Base-by-base conservation (phyloP, 768 basidiomycete species). In the Epithele typhae region DNA sequence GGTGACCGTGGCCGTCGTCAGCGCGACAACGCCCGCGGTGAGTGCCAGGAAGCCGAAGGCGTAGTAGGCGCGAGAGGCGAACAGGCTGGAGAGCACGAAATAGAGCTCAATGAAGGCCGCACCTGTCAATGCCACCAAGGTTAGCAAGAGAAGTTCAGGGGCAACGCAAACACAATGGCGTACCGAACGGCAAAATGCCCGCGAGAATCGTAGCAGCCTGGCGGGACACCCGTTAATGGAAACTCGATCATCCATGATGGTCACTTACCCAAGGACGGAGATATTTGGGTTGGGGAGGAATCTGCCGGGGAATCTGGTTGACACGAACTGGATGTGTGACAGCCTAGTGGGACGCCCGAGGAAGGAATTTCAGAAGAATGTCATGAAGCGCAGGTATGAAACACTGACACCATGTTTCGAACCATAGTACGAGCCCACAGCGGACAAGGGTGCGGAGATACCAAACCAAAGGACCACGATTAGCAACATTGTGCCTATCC, bases 51-150 rank as follows among this genome's bases (percentile, higher is more conserved):
- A 97, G 14, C 95, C 95, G 62, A 97, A 97, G 10, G 95, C 95
- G 63, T 96, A 97, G 68, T 93, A 95, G 37, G 87, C 88, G 25
- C 90, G 78, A 9, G 91, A 87, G 19, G 93, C 93, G 58, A 96
- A 98, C 22, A 97, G 73, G 58, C 84, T 88, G 11, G 92, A 90
- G 48, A 97, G 73, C 36, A 95, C 81, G 61, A 93, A 96, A 66
- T 92, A 96, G 10, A 96, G 69, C 64, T 97, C 95, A 51, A 97
- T 89, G 58, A 96, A 97, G 3, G 91, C 92, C 38, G 95, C 94
- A 43, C 92, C 88, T 90, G 46, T 34, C n/a, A n/a, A n/a, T n/a
- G n/a, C n/a, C n/a, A n/a, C n/a, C n/a, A n/a, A n/a, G n/a, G n/a
- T n/a, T n/a, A n/a, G n/a, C n/a, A n/a, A n/a, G n/a, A n/a, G n/a